These are phyloP conservation scores for Claviceps humidiphila DNA, from an alignment of 2,329 filamentous ascomycete species.

Conservation along the genomic window DNA sequence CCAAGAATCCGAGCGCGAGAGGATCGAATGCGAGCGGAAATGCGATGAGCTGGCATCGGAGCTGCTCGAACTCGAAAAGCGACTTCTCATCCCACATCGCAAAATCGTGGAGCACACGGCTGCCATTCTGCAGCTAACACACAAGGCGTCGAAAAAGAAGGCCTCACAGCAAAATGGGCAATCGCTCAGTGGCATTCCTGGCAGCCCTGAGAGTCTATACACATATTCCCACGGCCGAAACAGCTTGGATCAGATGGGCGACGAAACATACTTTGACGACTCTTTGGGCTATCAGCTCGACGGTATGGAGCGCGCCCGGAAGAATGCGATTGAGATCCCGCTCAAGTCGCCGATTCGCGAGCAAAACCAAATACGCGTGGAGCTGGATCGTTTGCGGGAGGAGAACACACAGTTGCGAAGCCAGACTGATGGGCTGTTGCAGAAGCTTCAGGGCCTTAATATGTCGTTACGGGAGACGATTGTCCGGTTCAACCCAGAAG, in stretches of 20 bases:
- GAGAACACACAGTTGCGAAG: slow-evolving; percentile 28
- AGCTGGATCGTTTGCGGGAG: slow-evolving; percentile 31
- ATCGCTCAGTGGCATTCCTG: slow-evolving; percentile 46
- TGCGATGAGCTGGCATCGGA: slow-evolving; percentile 78
- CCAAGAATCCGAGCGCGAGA: slow-evolving; percentile 58
- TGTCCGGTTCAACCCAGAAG: slow-evolving; percentile 45
- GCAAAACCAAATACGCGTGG: slow-evolving; percentile 36
- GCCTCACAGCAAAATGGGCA: slow-evolving; percentile 27
- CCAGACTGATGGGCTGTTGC: slow-evolving; percentile 21
- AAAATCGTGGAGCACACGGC: slow-evolving; percentile 81
- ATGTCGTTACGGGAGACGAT: slow-evolving; percentile 53
- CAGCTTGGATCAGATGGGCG: slow-evolving; percentile 40
- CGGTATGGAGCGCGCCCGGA: slow-evolving; percentile 37
- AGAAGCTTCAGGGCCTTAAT: slow-evolving; percentile 56
- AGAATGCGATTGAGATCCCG: slow-evolving; percentile 42
- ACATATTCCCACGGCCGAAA: slow-evolving; percentile 50
- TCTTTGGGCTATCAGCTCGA: slow-evolving; percentile 60
- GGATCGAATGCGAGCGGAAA: slow-evolving; percentile 59
- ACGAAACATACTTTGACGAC: slow-evolving; percentile 61
- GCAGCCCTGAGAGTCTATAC: slow-evolving; percentile 66
- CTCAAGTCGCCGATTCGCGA: slow-evolving; percentile 42
- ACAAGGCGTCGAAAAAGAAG: slow-evolving; percentile 56
- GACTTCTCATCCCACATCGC: slow-evolving; percentile 60
- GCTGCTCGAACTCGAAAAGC: slow-evolving; percentile 65
- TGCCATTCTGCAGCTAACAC: slow-evolving; percentile 80